Evolutionary conservation across 2,329 filamentous ascomycete genomes (phyloP).

Genomic region (Penicillium sp.): DNA sequence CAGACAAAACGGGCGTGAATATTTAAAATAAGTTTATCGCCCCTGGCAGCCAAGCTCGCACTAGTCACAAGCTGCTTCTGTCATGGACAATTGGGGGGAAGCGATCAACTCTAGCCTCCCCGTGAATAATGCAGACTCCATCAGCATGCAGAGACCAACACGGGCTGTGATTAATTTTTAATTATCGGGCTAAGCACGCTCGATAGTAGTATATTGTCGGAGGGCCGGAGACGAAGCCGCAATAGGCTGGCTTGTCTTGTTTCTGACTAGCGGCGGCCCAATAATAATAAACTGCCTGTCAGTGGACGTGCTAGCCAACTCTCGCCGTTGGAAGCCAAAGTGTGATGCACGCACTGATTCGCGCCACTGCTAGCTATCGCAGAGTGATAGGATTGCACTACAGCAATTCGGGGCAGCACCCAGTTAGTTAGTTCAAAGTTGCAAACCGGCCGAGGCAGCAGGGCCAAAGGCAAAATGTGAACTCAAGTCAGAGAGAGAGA

Average conservation of each 20-base stretch:
- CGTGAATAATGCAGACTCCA: background rate
- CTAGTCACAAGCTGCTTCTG: background rate
- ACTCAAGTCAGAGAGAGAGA: too few species aligned
- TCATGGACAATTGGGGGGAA: background rate
- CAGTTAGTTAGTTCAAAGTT: background rate
- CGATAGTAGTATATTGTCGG: background rate
- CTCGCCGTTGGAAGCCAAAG: background rate
- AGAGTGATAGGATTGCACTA: background rate
- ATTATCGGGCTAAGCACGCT: too few species aligned
- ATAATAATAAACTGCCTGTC: background rate
- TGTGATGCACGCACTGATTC: background rate
- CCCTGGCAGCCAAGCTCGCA: conserved; percentile 1
- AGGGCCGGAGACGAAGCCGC: conserved; percentile 1
- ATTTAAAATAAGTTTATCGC: background rate
- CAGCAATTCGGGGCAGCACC: too few species aligned
- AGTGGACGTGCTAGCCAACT: background rate
- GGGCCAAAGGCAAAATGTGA: background rate
- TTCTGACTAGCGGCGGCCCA: background rate
- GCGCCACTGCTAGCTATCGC: background rate
- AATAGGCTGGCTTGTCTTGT: background rate
- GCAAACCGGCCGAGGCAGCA: conserved; percentile 3
- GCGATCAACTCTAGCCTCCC: background rate
- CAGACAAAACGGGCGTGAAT: too few species aligned
- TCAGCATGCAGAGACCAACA: background rate
- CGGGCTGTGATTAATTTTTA: background rate